These are phyloP conservation scores for Crucihimalaya himalaica DNA, from an alignment of 345 rosid genomes.

Conservation along the genomic window DNA sequence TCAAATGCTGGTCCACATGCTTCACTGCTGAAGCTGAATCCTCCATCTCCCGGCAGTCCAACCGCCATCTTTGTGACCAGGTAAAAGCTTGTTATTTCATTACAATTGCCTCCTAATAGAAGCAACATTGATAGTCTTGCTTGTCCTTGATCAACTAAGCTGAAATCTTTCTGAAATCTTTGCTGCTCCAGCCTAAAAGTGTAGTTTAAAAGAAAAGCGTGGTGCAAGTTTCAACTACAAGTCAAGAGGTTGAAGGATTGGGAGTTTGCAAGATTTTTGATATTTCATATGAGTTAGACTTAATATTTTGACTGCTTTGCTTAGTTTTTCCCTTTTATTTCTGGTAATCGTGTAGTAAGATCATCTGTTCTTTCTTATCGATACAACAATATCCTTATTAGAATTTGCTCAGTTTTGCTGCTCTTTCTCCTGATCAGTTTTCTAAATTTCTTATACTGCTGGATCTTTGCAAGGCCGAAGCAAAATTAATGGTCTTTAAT, in stretches of 20 bases:
- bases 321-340: background rate
- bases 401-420: background rate
- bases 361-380: conserved; percentile 8
- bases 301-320: conserved; percentile 11
- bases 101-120: background rate
- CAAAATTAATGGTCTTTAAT: background rate
- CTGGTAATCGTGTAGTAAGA: conserved; percentile 20
- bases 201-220: conserved; percentile 1
- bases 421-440: conserved; percentile 4
- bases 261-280: conserved; percentile 16
- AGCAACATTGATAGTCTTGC: background rate
- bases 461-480: background rate
- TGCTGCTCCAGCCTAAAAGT: background rate
- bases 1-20: conserved; percentile 58
- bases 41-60: conserved; percentile 85
- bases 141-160: background rate
- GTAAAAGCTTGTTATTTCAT: conserved; percentile 38
- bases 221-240: conserved; percentile 20
- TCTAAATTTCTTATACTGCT: background rate
- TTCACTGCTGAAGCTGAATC: conserved; percentile 59
- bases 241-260: conserved; percentile 15
- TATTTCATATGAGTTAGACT: background rate
- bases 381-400: background rate
- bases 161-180: background rate
- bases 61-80: conserved; percentile 70